A percentile compares a stretch with the other conserved stretches of the same genome.
Conservation (phyloP, 2,329 filamentous ascomycete species). For the Aquanectria penicillioides region DNA sequence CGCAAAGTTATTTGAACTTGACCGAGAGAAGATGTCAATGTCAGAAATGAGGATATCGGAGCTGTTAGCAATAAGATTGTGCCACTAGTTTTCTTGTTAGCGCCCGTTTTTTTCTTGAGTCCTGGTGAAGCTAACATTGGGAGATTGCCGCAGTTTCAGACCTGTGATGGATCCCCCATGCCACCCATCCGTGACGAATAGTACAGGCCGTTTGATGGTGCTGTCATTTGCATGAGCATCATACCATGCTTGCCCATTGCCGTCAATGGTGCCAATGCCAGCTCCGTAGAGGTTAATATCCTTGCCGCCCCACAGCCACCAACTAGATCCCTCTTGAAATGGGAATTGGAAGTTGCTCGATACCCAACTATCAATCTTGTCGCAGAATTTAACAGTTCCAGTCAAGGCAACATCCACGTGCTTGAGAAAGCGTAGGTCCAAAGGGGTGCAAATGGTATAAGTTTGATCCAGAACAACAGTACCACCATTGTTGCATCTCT, state of each 20-base stretch:
- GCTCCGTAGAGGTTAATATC: slow-evolving; percentile 71
- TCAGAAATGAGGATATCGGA: slow-evolving; percentile 70
- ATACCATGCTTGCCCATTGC: slow-evolving; percentile 74
- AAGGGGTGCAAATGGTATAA: slow-evolving; percentile 70
- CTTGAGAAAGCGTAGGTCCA: slow-evolving; percentile 72
- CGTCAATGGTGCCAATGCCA: slow-evolving; percentile 58
- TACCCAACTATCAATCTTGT: slow-evolving; percentile 74
- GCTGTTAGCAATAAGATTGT: slow-evolving; percentile 71
- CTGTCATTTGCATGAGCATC: slow-evolving; percentile 56
- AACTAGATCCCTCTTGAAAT: slow-evolving; percentile 68
- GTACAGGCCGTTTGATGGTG: slow-evolving; percentile 67
- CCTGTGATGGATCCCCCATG: slow-evolving; percentile 66
- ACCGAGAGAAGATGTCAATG: slow-evolving; percentile 67
- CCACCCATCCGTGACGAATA: slow-evolving; percentile 70
- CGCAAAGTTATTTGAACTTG: slow-evolving; percentile 61
- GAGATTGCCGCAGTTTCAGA: slow-evolving; percentile 67
- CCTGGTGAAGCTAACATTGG: slow-evolving; percentile 28
- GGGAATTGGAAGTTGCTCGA: slow-evolving; percentile 68
- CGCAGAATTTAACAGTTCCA: slow-evolving; percentile 69
- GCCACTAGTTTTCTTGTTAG: slow-evolving; percentile 31
- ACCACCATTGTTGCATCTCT: slow-evolving; percentile 68
- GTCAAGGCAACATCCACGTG: slow-evolving; percentile 67
- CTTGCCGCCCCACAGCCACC: slow-evolving; percentile 40
- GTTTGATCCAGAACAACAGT: slow-evolving; percentile 66
- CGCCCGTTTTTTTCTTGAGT: background rate